Base-by-base conservation (phyloP, 2,329 filamentous ascomycete genomes). In the Fonsecaea erecta region DNA sequence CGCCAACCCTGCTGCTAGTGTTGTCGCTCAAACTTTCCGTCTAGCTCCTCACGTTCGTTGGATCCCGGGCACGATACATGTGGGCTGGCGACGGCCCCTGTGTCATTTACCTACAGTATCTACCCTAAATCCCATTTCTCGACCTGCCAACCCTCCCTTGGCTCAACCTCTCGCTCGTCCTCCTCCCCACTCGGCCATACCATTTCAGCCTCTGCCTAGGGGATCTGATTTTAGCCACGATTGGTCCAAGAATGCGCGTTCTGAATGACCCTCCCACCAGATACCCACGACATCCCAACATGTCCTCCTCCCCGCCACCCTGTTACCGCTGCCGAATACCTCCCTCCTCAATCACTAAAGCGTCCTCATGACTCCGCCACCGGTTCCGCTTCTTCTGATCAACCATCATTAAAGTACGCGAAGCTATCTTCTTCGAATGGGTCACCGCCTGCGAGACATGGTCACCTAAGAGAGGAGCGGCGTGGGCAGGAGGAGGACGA, bases 401-500 rank as follows among this genome's bases (percentile, higher is more conserved):
- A 48, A 21, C 62, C 62, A 32, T 18, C 35, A 18, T 6, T 26
- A 26, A 69, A 69, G 35, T 48, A 65, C 28, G 32, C 56, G 21
- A 69, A 65, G 52, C 59, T 43, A 16, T 63, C 61, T 18, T 54
- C 46, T 6, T 57, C 56, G 14, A 11, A 35, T 28, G 52, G n/a
- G 18, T n/a, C 26, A 21, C 52, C 26, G 18, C 26, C 18, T 16
- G 24, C 40, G 12, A 26, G 52, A 6, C 48, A 56, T 61, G 43
- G 62, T 59, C 46, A 40, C 35, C 24, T 65, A 30, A 60, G n/a
- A 16, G 54, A 54, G 6, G 34, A 43, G 56, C 34, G 28, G 16
- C 60, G 52, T 37, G 59, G 56, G 54, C 40, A 67, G 60, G 64
- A 67, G 56, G 58, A 58, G 55, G 64, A 52, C 21, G 37, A 30